These are phyloP conservation scores for Ganoderma multipileum DNA, from an alignment of 1,284 basidiomycete genomes.

Conservation along the genomic window DNA sequence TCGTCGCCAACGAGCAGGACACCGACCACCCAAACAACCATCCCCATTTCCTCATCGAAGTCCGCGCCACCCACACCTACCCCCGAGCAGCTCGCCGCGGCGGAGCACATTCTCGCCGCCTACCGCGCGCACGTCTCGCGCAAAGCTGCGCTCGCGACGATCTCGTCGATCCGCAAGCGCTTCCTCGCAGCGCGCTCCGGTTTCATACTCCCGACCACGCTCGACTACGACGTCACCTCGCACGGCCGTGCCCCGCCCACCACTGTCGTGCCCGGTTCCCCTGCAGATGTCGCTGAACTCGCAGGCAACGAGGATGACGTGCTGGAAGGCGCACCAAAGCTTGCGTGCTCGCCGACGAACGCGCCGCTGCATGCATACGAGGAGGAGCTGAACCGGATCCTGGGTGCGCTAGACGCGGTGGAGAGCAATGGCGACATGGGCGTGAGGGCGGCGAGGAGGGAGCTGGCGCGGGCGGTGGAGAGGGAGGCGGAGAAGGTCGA, in stretches of 20 bases:
- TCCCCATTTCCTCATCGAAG: conserved; percentile 22
- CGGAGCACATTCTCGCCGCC: conserved; percentile 38
- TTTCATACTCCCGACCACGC: conserved; percentile 35
- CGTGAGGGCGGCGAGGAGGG: conserved; percentile 62
- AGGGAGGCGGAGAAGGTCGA: conserved; percentile 57
- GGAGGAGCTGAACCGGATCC: conserved; percentile 62
- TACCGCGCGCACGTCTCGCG: conserved; percentile 32
- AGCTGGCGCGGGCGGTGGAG: conserved; percentile 67
- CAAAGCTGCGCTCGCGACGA: conserved; percentile 30
- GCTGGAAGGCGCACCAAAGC: conserved; percentile 26
- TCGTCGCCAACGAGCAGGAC: conserved; percentile 1
- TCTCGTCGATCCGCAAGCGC: conserved; percentile 31
- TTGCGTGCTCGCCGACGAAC: conserved; percentile 52
- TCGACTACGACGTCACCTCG: conserved; percentile 35
- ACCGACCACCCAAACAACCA: conserved; percentile 12
- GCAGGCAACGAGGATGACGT: background rate
- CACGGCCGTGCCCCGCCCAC: conserved; percentile 25
- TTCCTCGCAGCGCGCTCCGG: conserved; percentile 33
- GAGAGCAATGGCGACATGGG: conserved; percentile 65
- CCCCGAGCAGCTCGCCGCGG: conserved; percentile 34
- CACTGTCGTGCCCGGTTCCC: conserved; percentile 22
- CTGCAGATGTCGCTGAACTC: conserved; percentile 4
- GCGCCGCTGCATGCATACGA: conserved; percentile 57
- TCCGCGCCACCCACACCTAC: conserved; percentile 17
- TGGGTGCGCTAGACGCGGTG: conserved; percentile 71